Conservation (phyloP, 805 yeast genomes). For the Pichia cabralensis region DNA sequence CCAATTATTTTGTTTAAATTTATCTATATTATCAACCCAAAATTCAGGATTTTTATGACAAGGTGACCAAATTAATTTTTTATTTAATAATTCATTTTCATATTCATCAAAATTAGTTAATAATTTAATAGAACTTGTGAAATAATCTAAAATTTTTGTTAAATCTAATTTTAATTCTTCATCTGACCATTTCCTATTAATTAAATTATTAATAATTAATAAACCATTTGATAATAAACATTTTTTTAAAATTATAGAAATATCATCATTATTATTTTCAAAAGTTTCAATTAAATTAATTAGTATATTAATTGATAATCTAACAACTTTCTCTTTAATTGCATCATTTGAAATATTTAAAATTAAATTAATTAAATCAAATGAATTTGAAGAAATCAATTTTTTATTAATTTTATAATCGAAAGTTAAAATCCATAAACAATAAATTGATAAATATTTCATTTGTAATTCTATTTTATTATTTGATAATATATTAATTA, state of each 20-base stretch:
- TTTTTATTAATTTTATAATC: conserved; percentile 32
- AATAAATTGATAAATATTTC: conserved; percentile 68
- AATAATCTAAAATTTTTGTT: conserved; percentile 41
- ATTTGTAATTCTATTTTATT: conserved; percentile 57
- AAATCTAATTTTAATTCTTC: conserved; percentile 79
- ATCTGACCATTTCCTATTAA: conserved; percentile 89
- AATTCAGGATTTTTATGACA: conserved; percentile 83
- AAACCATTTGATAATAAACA: conserved; percentile 68
- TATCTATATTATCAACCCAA: conserved; percentile 74
- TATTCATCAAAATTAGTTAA: conserved; percentile 93
- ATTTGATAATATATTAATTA: conserved; percentile 37
- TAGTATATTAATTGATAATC: conserved; percentile 71
- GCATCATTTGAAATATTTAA: conserved; percentile 61
- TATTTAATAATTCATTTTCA: conserved; percentile 70
- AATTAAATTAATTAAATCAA: conserved; percentile 42
- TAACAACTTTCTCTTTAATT: conserved; percentile 83
- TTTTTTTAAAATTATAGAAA: conserved; percentile 47
- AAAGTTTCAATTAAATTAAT: conserved; percentile 41
- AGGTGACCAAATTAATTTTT: conserved; percentile 78
- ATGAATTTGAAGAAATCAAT: conserved; percentile 37
- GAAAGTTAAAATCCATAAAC: conserved; percentile 81
- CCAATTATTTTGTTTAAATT: conserved; percentile 73
- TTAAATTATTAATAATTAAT: conserved; percentile 53
- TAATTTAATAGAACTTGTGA: conserved; percentile 63
- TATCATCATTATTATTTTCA: conserved; percentile 21